Evolutionary conservation across 202 grass and related monocot genomes (phyloP).

Genomic region (Panicum virgatum): DNA sequence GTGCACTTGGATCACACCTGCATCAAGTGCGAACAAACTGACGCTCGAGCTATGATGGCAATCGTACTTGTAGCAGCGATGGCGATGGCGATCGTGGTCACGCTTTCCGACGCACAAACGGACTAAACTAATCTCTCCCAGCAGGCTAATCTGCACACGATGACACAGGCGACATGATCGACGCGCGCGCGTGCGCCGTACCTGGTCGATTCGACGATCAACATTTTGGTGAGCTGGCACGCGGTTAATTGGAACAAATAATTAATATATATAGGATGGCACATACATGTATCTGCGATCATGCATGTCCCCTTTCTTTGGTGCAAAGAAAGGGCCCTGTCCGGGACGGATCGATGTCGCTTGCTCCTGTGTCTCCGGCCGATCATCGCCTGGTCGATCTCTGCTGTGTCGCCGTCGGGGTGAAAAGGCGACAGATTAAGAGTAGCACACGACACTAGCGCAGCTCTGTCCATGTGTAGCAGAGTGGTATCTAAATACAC

Average conservation of each 20-base stretch:
- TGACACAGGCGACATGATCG: too few relatives aligned
- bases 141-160: background rate
- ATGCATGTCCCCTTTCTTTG: slow-evolving; percentile 7
- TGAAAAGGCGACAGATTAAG: too few relatives aligned
- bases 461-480: too few relatives aligned
- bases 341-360: background rate
- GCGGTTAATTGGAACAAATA: slow-evolving; percentile 7
- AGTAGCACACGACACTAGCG: too few relatives aligned
- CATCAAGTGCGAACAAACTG: background rate
- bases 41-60: background rate
- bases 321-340: slow-evolving; percentile 6
- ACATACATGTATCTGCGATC: background rate
- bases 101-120: slow-evolving; percentile 46
- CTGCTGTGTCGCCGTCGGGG: background rate
- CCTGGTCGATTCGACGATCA: background rate
- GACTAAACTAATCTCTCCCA: slow-evolving; percentile 33
- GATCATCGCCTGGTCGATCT: slow-evolving; percentile 23
- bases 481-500: too few relatives aligned
- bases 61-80: background rate
- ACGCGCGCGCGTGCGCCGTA: slow-evolving; percentile 4
- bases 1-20: background rate
- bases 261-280: background rate
- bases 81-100: background rate
- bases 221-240: slow-evolving; percentile 30
- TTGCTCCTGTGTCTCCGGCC: background rate